Base-by-base conservation (phyloP, 2,329 filamentous ascomycete genomes). In the Venturia oleaginea region DNA sequence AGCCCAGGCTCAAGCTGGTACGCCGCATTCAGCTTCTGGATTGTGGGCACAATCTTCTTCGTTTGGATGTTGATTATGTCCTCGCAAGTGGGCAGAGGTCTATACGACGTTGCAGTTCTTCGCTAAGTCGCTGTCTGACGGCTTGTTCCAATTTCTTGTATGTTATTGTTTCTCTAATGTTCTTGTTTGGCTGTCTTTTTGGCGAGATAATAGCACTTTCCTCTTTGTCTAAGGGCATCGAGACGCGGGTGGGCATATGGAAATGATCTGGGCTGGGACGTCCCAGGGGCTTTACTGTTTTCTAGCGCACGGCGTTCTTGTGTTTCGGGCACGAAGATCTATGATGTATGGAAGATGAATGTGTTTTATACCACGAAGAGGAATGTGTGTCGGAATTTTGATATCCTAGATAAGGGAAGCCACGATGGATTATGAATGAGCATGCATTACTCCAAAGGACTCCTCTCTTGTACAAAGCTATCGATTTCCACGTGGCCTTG, bases 21-120 rank as follows among this genome's bases (percentile, higher is more conserved):
- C 69, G 83, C 85, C 0, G 81, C 79, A 3, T 87, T 87, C 69
- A 82, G 84, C 11, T 86, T 87, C 69, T 85, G 84, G 76, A 81
- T 88, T 64, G 78, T 87, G 19, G 84, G 84, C 46, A 79, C 79
- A 0, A 80, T 86, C n/a, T 86, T 87, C 69, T 80, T 86, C 70
- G 71, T 87, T 27, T 88, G 84, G 83, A 86, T 87, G 83, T 83
- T 87, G 72, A 74, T 88, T 59, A 82, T 87, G 78, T 82, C 81
- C 6, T 81, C 77, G 72, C 81, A 84, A 70, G 83, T 86, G 55
- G 79, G 79, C 66, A 75, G 76, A 65, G 78, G 78, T 66, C 71
- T 75, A 64, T 79, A 77, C 67, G 73, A 73, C 19, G 76, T 67
- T 68, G 24, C 54, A n/a, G 30, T 32, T 57, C 51, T 32, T 34